These are phyloP conservation scores for Chrysanthemum makinoi DNA, from an alignment of 129 eudicot genomes.

Conservation along the genomic window DNA sequence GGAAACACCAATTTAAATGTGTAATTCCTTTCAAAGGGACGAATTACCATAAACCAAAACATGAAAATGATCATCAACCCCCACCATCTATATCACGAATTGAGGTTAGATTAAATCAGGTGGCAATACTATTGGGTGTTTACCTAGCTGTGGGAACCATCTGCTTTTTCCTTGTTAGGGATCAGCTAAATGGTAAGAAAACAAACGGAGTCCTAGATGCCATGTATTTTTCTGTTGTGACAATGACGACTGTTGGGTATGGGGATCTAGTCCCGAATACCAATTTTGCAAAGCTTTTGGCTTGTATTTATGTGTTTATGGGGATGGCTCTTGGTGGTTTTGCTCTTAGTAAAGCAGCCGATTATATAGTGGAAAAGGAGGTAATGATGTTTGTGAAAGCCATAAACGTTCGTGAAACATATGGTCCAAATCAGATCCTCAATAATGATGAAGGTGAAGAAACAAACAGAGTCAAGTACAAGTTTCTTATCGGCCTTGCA, in stretches of 20 bases:
- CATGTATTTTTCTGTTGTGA: constrained; percentile 69
- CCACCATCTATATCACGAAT: constrained; percentile 24
- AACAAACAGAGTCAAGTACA: constrained; percentile 50
- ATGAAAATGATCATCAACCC: too few relatives aligned
- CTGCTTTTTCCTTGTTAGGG: constrained; percentile 53
- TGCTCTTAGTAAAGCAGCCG: constrained; percentile 72
- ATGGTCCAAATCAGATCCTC: constrained; percentile 34
- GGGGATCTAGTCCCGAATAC: constrained; percentile 77
- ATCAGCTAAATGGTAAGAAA: constrained; percentile 62
- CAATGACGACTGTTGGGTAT: constrained; percentile 92
- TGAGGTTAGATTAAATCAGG: constrained; percentile 6
- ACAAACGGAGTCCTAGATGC: constrained; percentile 67
- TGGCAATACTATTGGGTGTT: constrained; percentile 28
- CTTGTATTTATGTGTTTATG: constrained; percentile 64
- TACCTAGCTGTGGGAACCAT: constrained; percentile 53
- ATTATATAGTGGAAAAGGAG: constrained; percentile 61
- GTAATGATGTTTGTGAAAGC: constrained; percentile 55
- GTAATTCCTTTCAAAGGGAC: too few relatives aligned
- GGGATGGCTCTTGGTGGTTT: constrained; percentile 78
- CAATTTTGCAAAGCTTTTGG: constrained; percentile 49
- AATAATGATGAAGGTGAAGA: constrained; percentile 37
- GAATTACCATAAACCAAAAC: too few relatives aligned
- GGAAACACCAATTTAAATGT: too few relatives aligned
- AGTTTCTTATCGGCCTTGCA: constrained; percentile 40
- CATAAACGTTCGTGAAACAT: constrained; percentile 43